Conservation (phyloP, 2,329 filamentous ascomycete species). For the Fusarium aywerte region DNA sequence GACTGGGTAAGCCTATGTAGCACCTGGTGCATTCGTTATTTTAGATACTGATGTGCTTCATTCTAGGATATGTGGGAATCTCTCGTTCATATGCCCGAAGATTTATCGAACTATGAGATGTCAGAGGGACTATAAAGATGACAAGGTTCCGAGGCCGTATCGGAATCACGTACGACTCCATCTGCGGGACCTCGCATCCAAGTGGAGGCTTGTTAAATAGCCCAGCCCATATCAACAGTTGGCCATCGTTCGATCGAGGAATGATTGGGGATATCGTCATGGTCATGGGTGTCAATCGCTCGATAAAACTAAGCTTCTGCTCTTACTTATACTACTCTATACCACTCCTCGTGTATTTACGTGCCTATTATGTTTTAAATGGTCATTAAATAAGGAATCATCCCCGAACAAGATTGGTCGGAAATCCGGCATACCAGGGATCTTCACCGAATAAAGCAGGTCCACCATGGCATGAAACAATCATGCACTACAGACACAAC, state of each 20-base stretch:
- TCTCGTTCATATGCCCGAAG: constrained; percentile 27
- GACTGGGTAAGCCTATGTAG: constrained; percentile 24
- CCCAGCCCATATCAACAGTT: not conserved
- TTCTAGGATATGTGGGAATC: constrained; percentile 29
- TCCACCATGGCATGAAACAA: not conserved
- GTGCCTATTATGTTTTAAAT: not conserved
- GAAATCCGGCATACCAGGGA: not conserved
- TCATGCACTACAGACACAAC: not conserved
- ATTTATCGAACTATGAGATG: constrained; percentile 17
- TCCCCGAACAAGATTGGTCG: no score
- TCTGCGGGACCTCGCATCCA: not conserved
- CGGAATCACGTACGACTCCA: not conserved
- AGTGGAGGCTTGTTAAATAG: not conserved
- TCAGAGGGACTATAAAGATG: not conserved
- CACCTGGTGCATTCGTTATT: rapidly evolving
- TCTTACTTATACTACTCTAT: not conserved
- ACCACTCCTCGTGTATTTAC: not conserved
- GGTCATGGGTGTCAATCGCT: not conserved
- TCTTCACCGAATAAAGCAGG: not conserved
- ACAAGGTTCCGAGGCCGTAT: not conserved
- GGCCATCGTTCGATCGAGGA: no score
- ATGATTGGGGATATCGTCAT: not conserved
- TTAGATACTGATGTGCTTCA: not conserved
- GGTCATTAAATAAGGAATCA: not conserved
- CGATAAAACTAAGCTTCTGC: no score